phyloP scores from a whole-genome alignment of 805 yeast species.

The Pichia heedii region DNA sequence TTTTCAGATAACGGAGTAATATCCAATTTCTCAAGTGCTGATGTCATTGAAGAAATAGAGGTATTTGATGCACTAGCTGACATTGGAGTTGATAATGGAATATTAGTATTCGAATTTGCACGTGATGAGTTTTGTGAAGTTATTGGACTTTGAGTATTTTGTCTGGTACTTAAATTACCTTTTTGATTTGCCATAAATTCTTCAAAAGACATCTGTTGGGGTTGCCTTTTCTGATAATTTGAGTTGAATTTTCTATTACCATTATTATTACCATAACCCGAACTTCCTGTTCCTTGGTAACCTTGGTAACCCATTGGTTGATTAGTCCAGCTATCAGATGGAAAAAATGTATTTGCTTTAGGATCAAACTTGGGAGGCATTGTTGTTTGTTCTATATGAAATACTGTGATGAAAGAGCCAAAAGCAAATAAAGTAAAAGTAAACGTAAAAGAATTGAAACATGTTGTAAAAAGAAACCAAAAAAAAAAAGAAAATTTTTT shows the following conservation, averaged over 20 bases:
- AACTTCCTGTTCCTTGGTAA: slow-evolving; percentile 1
- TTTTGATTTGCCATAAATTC: slow-evolving; percentile 30
- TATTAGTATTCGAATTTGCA: slow-evolving; percentile 5
- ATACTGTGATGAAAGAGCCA: neutral
- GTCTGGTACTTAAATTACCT: slow-evolving; percentile 8
- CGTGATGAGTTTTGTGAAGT: slow-evolving; percentile 27
- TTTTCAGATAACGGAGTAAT: slow-evolving; percentile 58
- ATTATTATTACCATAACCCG: slow-evolving; percentile 3
- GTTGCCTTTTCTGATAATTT: slow-evolving; percentile 11
- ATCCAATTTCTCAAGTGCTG: slow-evolving; percentile 56
- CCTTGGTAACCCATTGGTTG: slow-evolving; percentile 8
- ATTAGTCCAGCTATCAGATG: slow-evolving; percentile 20
- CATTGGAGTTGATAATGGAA: slow-evolving; percentile 17
- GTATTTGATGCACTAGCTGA: slow-evolving; percentile 42
- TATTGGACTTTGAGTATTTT: slow-evolving; percentile 14
- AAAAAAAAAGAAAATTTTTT: too few relatives aligned
- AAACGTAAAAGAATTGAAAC: too few relatives aligned
- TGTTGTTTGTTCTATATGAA: too few relatives aligned
- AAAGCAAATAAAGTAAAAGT: too few relatives aligned
- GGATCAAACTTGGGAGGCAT: slow-evolving; percentile 37
- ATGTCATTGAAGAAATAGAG: slow-evolving; percentile 63
- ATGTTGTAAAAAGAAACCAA: too few relatives aligned
- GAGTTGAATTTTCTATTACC: slow-evolving; percentile 12
- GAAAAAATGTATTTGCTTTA: slow-evolving; percentile 25
- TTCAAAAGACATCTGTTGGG: slow-evolving; percentile 34